Evolutionary conservation across 78 protist genomes (phyloP), one percentile per base, ranked within the genome.

Genomic region (Dictyostelium capitatum): DNA sequence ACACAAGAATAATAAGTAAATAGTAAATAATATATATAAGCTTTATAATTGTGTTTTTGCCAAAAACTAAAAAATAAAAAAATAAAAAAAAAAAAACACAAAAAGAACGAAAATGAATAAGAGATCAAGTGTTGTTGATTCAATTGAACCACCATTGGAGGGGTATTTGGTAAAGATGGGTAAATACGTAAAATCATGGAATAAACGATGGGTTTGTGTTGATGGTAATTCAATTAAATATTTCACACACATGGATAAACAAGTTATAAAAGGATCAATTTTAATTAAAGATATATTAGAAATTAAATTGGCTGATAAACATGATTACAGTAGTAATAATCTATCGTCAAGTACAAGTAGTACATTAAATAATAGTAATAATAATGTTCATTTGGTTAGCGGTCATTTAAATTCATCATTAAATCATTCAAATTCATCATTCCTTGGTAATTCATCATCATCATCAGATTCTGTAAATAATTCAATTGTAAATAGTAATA

Each of bases 141-240:
- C 75, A 67, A 67, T 43, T 14, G 65, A 79, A 6, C 72, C 65
- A 54, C 83, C 83, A 23, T 25, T 85, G 4, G 82, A 85, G n/a
- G 92, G 92, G 0, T 85, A 75, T 17, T 28, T 85, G 1, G 47
- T 46, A 9, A 85, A 75, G 47, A 4, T 37, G 41, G 92, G 69
- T 46, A 64, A 57, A 85, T 85, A n/a, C 56, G 69, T 75, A 51
- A 75, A 57, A 73, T 59, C 83, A 73, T 85, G 92, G 92, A 75
- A 85, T n/a, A 85, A 59, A 51, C 30, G 92, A 59, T 85, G 92
- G 92, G 59, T 85, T 17, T 54, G 70, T 23, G 28, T 75, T 6
- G 92, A 85, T 17, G 92, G 92, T 8, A 83, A 85, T 12, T 30
- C 32, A 15, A 20, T 85, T 23, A 75, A 75, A 20, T 85, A 85